Conservation (phyloP, 2,329 filamentous ascomycete genomes). For the Nothopassalora personata region DNA sequence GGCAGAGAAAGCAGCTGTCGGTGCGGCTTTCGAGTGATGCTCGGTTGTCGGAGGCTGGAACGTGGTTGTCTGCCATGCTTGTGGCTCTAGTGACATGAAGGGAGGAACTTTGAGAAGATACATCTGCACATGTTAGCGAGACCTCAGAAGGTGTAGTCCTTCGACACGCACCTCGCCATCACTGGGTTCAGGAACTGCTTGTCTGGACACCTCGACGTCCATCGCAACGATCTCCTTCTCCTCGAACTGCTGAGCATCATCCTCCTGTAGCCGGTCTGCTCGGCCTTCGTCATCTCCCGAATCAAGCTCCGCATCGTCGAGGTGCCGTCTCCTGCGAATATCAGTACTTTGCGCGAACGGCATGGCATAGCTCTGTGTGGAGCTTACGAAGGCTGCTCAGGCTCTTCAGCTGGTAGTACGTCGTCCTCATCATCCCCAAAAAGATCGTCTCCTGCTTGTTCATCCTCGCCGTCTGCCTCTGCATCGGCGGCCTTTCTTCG, state of each 20-base stretch:
- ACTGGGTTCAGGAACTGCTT: slow-evolving; percentile 64
- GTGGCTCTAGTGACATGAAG: slow-evolving; percentile 66
- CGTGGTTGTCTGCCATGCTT: slow-evolving; percentile 59
- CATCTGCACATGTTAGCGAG: slow-evolving; percentile 44
- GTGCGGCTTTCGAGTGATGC: slow-evolving; percentile 45
- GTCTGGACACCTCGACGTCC: slow-evolving; percentile 61
- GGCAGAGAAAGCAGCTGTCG: slow-evolving; percentile 50
- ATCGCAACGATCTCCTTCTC: slow-evolving; percentile 49
- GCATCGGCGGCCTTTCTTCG: slow-evolving; percentile 15
- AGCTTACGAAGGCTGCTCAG: slow-evolving; percentile 24
- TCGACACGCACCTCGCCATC: slow-evolving; percentile 57
- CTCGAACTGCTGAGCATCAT: slow-evolving; percentile 42
- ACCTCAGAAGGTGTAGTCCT: not conserved
- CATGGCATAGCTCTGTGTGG: not conserved
- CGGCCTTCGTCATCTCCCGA: slow-evolving; percentile 59
- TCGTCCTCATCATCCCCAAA: slow-evolving; percentile 44
- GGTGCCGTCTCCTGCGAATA: slow-evolving; percentile 20
- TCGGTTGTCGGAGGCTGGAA: slow-evolving; percentile 61
- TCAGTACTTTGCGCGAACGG: not conserved
- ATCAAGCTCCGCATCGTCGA: slow-evolving; percentile 60
- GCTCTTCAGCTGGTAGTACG: slow-evolving; percentile 22
- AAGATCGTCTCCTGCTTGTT: slow-evolving; percentile 40
- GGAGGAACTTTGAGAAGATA: slow-evolving; percentile 66
- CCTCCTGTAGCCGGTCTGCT: slow-evolving; percentile 54
- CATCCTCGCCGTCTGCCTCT: slow-evolving; percentile 28